phyloP scores from a whole-genome alignment of 495 filamentous ascomycete species.

The Penicillium chermesinum region DNA sequence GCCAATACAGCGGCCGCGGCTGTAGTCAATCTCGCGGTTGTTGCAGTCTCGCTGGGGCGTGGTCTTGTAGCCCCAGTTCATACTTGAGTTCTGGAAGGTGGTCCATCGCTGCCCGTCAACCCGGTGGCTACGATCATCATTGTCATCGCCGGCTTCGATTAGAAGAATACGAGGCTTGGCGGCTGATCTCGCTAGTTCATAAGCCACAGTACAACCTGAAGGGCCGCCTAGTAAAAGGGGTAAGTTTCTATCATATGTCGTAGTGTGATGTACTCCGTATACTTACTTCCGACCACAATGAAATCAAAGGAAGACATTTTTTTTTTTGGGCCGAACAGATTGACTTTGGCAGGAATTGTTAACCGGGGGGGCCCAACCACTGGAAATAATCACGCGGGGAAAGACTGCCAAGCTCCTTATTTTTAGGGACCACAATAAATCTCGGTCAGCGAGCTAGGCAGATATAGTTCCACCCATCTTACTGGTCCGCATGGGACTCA shows the following conservation, averaged over 20 bases:
- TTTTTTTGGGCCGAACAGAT: too few species aligned
- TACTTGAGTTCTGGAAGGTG: slow-evolving; percentile 37
- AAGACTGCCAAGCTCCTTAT: too few species aligned
- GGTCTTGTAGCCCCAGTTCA: slow-evolving; percentile 56
- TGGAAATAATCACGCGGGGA: too few species aligned
- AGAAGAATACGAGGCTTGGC: slow-evolving; percentile 45
- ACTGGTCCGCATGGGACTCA: too few species aligned
- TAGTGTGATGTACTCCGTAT: too few species aligned
- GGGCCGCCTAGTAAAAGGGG: slow-evolving; percentile 52
- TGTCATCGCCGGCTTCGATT: slow-evolving; percentile 48
- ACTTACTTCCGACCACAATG: slow-evolving; percentile 50
- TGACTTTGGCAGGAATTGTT: too few species aligned
- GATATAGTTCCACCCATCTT: too few species aligned
- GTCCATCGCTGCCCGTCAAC: slow-evolving; percentile 46
- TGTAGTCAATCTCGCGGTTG: slow-evolving; percentile 45
- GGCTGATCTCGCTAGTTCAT: slow-evolving; percentile 36
- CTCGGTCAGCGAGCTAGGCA: too few species aligned
- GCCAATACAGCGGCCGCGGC: slow-evolving; percentile 52
- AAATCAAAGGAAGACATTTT: slow-evolving; percentile 39
- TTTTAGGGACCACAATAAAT: too few species aligned
- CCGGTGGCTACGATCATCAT: slow-evolving; percentile 39
- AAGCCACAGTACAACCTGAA: slow-evolving; percentile 42
- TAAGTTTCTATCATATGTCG: too few species aligned
- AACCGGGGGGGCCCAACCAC: too few species aligned
- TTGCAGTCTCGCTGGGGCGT: slow-evolving; percentile 42